Evolutionary conservation across 139 green algal species (phyloP), one percentile per base, ranked within the genome.

Genomic region (Astrephomene gubernaculifera): DNA sequence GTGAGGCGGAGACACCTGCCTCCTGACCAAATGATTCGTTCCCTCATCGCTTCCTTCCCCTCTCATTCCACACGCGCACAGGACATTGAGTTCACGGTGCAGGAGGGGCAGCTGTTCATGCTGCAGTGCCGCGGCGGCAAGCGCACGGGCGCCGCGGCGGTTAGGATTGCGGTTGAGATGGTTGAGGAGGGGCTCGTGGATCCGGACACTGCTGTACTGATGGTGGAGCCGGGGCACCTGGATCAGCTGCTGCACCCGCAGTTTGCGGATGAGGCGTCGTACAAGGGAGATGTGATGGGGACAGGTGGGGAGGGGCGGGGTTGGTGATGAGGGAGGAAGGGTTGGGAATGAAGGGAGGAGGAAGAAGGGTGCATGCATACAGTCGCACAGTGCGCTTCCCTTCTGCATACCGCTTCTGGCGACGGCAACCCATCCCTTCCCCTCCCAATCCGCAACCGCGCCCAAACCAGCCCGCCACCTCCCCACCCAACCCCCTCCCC

Each of bases 41-140:
- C 63, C 63, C 63, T 36, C 27, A 31, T 29, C 45, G 31, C 45
- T 2, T n/a, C 45, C 49, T 65, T 67, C 35, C 70, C 39, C 10
- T 63, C 38, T 63, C 49, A 57, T 57, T 57, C 49, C 49, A 57
- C 38, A 3, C 39, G 14, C 39, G 38, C 41, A n/a, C 93, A 98
- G 89, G 95, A 98, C 85, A 95, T 94, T 85, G 96, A 98, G 91
- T 98, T 98, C 88, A 98, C 96, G 24, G 91, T 98, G 25, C 92
- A 98, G 89, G 92, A 97, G 73, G 94, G 94, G 39, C 79, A 85
- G 71, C 93, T 98, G 67, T 98, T 90, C 92, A 98, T 98, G 94
- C 89, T 98, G 85, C 96, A 98, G 91, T 94, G 85, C 41, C 90
- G 96, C 72, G 90, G 75, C 49, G 96, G 96, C 82, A 98, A 98